Base-by-base conservation (phyloP, 768 basidiomycete genomes). In the Lentinula edodes region DNA sequence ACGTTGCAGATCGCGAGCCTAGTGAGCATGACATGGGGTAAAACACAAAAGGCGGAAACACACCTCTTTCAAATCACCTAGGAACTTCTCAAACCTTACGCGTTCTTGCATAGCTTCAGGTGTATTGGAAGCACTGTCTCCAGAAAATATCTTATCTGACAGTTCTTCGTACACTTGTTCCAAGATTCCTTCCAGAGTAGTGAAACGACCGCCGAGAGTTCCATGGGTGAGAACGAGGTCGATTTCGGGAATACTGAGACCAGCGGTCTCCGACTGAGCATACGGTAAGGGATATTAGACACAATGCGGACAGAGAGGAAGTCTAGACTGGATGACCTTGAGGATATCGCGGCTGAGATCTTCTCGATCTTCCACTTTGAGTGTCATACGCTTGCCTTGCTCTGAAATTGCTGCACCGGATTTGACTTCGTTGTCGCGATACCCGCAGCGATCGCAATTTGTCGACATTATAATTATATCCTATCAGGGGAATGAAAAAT, bases 391-490 rank as follows among this genome's bases (percentile, higher is more conserved):
- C 73, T 91, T 95, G 16, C 96, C 97, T 68, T 90, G 80, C 4
- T 83, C 84, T 3, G 96, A 92, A 61, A 98, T 92, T 0, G 95
- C 95, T 2, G 87, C 76, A 20, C 96, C 93, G 5, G 93, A 91
- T 73, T 99, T 99, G 69, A 99, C 90, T 75, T 99, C 97, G 68
- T 95, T 98, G 74, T 99, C 97, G 61, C 93, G 83, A 74, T 98
- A 99, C 1, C 97, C 97, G 73, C 97, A 99, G 56, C 77, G 74
- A 61, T 95, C 93, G 72, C 97, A 98, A 71, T 97, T 98, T 6
- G 95, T 95, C 23, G 96, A 96, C 95, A 98, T 98, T 75, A 98
- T 96, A 58, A 98, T 76, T 60, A 94, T 89, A 67, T 99, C 95
- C 95, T 97, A 6, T 38, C 23, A 46, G 32, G 62, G 13, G 28